Evolutionary conservation across 768 basidiomycete species (phyloP).

Genomic region (Tubosaeta sp.): DNA sequence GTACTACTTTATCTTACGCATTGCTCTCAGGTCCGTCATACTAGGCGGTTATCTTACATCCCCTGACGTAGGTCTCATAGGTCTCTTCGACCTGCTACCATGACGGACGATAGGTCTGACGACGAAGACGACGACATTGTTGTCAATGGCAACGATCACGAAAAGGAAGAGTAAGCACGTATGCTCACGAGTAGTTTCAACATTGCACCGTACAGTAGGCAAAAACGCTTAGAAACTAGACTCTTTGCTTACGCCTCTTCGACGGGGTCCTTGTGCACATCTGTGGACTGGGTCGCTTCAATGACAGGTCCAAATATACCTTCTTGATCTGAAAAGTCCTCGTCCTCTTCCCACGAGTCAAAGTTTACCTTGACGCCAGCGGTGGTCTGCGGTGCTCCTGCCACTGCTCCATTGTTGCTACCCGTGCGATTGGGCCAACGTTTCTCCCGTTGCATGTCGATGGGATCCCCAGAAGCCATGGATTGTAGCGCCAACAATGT

Average conservation of each 20-base stretch:
- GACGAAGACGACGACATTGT: constrained; percentile 54
- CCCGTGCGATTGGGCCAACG: constrained; percentile 69
- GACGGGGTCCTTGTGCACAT: constrained; percentile 2
- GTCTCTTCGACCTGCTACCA: constrained; percentile 42
- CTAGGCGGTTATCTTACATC: background rate
- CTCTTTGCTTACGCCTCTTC: constrained; percentile 1
- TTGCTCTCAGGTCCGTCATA: constrained; percentile 59
- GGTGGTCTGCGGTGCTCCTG: constrained; percentile 17
- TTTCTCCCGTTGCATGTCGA: constrained; percentile 73
- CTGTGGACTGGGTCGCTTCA: constrained; percentile 8
- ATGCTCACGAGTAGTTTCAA: background rate
- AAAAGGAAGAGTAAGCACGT: constrained; percentile 30
- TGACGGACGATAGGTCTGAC: constrained; percentile 77
- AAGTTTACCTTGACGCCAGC: constrained; percentile 51
- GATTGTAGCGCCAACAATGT: constrained; percentile 60
- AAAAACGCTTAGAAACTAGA: background rate
- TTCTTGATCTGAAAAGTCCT: constrained; percentile 43
- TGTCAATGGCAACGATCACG: constrained; percentile 18
- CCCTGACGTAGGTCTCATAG: constrained; percentile 33
- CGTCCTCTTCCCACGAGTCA: constrained; percentile 55
- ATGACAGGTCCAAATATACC: constrained; percentile 30
- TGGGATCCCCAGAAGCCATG: constrained; percentile 70
- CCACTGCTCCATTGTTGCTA: constrained; percentile 3
- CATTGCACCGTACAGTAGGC: constrained; percentile 6
- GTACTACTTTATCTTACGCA: constrained; percentile 82